A percentile compares a stretch with the other conserved stretches of the same genome.
These are phyloP conservation scores for Coniochaeta sp. DNA, from an alignment of 2,329 filamentous ascomycete species.

Conservation along the genomic window DNA sequence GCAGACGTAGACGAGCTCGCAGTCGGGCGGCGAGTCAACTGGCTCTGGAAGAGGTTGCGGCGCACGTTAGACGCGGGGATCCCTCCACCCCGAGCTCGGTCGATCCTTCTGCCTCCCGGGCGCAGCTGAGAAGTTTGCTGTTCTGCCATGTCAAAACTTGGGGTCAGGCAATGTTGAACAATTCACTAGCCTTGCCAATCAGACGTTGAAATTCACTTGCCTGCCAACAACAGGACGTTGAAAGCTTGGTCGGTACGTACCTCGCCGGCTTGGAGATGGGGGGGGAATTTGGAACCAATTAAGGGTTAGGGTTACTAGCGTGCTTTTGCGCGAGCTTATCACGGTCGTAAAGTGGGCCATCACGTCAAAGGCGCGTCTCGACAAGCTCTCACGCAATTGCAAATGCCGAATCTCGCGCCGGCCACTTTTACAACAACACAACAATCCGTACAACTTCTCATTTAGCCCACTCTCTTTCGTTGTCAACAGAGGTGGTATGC, in stretches of 20 bases:
- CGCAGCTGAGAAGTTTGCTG: neutral
- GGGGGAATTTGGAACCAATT: neutral
- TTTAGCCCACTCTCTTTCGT: neutral
- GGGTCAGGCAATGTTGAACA: neutral
- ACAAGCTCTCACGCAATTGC: neutral
- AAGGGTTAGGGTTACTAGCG: neutral
- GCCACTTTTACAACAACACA: neutral
- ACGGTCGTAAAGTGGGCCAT: neutral
- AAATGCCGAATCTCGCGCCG: neutral
- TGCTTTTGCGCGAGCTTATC: neutral
- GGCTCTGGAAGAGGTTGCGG: constrained; percentile 53
- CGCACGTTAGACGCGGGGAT: constrained; percentile 27
- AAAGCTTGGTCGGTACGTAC: neutral
- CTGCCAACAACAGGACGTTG: neutral
- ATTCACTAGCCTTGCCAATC: neutral
- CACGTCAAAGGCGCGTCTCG: neutral
- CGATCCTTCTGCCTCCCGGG: constrained; percentile 2
- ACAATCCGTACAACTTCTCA: neutral
- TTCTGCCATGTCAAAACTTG: neutral
- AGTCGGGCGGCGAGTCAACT: constrained; percentile 51
- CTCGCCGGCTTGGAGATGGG: neutral
- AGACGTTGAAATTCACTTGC: neutral
- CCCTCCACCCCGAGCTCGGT: constrained; percentile 6
- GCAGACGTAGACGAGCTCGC: constrained; percentile 29
- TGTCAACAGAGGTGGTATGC: neutral